Evolutionary conservation across 192 early-diverging fungal species (phyloP).

Genomic region (Rhizophagus clarus): DNA sequence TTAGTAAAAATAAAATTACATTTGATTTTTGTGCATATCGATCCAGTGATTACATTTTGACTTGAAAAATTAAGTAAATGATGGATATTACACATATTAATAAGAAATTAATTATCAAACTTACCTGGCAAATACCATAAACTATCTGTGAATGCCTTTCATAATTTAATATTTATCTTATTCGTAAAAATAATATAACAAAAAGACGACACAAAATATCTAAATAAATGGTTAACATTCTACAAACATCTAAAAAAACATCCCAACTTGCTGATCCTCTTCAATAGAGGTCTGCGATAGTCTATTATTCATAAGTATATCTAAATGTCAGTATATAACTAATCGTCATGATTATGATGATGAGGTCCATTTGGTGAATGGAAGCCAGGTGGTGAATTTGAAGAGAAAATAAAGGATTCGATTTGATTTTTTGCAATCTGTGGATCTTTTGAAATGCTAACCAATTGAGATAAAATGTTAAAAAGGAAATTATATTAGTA

Average conservation of each 20-base stretch:
- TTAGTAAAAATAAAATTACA: too few relatives aligned
- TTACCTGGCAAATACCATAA: background rate
- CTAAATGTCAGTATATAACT: background rate
- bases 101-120: background rate
- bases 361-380: constrained; percentile 21
- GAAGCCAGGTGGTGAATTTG: constrained; percentile 15
- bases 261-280: background rate
- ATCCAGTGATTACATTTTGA: background rate
- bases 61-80: background rate
- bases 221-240: background rate
- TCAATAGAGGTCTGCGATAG: background rate
- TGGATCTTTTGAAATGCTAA: constrained; percentile 41
- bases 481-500: background rate
- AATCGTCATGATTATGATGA: constrained; percentile 7
- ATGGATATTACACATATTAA: background rate
- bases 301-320: background rate
- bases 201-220: background rate
- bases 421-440: constrained; percentile 41
- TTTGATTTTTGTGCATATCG: background rate
- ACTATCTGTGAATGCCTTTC: background rate
- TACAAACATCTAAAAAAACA: background rate
- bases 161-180: background rate
- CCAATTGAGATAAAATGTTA: background rate
- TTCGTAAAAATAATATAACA: background rate
- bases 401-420: constrained; percentile 34